Conservation (phyloP, 2,329 filamentous ascomycete genomes). For the Lasiodiplodia gonubiensis region DNA sequence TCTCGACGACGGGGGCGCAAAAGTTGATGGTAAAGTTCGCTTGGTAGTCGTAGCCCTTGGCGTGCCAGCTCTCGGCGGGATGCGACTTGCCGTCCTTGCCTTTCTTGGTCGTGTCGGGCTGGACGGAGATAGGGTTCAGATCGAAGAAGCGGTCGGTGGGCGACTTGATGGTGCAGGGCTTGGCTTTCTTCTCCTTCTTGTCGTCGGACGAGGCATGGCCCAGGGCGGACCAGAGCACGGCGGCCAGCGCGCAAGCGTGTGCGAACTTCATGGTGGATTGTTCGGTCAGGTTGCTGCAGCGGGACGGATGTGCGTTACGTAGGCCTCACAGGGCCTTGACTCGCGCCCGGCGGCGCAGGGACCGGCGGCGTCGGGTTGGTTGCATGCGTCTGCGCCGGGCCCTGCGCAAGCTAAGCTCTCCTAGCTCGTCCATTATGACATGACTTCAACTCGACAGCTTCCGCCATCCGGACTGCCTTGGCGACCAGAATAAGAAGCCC, state of each 20-base stretch:
- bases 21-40: slow-evolving; percentile 86
- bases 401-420: slow-evolving; percentile 5
- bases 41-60: slow-evolving; percentile 76
- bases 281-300: slow-evolving; percentile 1
- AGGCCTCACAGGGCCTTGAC: slow-evolving; percentile 21
- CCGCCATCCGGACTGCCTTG: background rate
- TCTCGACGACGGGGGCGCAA: slow-evolving; percentile 75
- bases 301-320: slow-evolving; percentile 20
- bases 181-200: slow-evolving; percentile 51
- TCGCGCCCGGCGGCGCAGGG: slow-evolving; percentile 8
- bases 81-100: slow-evolving; percentile 57
- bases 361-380: slow-evolving; percentile 8
- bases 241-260: slow-evolving; percentile 36
- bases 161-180: slow-evolving; percentile 67
- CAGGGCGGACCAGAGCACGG: slow-evolving; percentile 42
- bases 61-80: slow-evolving; percentile 66
- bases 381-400: background rate
- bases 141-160: slow-evolving; percentile 69
- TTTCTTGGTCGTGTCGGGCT: slow-evolving; percentile 48
- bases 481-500: slow-evolving; percentile 1
- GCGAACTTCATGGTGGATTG: slow-evolving; percentile 37
- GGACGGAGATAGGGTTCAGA: slow-evolving; percentile 62
- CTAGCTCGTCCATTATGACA: slow-evolving; percentile 23
- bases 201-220: slow-evolving; percentile 48
- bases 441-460: background rate